These are phyloP conservation scores for Tuber calosporum DNA, from an alignment of 495 filamentous ascomycete genomes.

Conservation along the genomic window DNA sequence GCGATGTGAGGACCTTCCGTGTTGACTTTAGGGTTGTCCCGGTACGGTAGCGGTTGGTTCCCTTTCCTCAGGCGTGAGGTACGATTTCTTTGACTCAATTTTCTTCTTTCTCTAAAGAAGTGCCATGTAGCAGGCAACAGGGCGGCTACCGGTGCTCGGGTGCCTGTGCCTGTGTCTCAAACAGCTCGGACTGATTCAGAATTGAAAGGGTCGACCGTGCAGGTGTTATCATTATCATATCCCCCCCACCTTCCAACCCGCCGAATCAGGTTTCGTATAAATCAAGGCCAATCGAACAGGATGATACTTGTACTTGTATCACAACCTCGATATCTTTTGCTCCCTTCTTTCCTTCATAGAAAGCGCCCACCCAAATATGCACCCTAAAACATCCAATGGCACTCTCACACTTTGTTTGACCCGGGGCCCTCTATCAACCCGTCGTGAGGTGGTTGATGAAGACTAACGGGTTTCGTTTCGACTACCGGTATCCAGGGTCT, in stretches of 20 bases:
- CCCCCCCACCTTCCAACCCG: background rate
- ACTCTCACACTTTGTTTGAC: background rate
- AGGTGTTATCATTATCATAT: too few relatives aligned
- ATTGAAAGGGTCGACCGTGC: background rate
- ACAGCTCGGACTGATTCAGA: background rate
- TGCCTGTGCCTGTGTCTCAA: background rate
- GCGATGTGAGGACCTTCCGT: background rate
- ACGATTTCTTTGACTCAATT: background rate
- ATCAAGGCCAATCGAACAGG: background rate
- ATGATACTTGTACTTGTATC: background rate
- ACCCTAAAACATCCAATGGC: background rate
- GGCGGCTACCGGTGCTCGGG: background rate
- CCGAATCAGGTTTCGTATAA: background rate
- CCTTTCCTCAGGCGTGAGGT: background rate
- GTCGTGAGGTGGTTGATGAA: background rate
- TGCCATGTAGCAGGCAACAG: background rate
- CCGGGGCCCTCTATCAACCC: background rate
- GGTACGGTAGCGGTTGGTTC: background rate
- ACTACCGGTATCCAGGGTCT: background rate
- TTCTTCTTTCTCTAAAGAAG: conserved; percentile 2
- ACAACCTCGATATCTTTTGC: background rate
- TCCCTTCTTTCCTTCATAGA: background rate
- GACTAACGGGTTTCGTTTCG: background rate
- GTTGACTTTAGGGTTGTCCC: background rate
- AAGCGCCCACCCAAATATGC: background rate